phyloP scores from a whole-genome alignment of 2,329 filamentous ascomycete genomes.

The Stagonosporopsis tanaceti region DNA sequence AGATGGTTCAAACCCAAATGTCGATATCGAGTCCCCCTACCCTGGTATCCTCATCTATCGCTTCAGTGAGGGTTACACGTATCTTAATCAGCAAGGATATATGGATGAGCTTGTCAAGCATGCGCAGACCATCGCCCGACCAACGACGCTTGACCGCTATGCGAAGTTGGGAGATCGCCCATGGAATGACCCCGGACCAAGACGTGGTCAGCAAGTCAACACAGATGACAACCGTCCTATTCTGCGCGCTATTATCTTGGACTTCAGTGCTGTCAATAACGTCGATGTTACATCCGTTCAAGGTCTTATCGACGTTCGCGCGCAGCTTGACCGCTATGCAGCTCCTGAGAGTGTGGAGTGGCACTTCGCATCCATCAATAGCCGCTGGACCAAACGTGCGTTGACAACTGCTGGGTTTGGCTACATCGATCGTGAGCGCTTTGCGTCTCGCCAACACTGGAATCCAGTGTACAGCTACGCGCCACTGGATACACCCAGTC shows the following conservation, averaged over 20 bases:
- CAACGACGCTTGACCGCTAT: conserved; percentile 75
- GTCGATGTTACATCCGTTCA: conserved; percentile 94
- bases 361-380: conserved; percentile 95
- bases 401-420: conserved; percentile 89
- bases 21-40: conserved; percentile 81
- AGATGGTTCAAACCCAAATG: conserved; percentile 89
- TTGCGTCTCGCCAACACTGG: conserved; percentile 68
- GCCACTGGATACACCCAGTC: conserved; percentile 76
- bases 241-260: conserved; percentile 88
- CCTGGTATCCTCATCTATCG: conserved; percentile 96
- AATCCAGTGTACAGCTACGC: conserved; percentile 95
- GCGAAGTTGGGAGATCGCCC: conserved; percentile 70
- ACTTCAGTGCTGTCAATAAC: conserved; percentile 93
- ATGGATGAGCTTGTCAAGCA: conserved; percentile 69
- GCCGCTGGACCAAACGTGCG: conserved; percentile 92
- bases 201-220: conserved; percentile 60
- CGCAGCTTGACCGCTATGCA: conserved; percentile 88
- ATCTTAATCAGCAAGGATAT: conserved; percentile 90
- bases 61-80: conserved; percentile 95
- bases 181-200: conserved; percentile 92
- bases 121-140: conserved; percentile 70
- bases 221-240: conserved; percentile 66
- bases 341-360: conserved; percentile 85
- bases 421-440: conserved; percentile 63
- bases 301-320: conserved; percentile 90